Conservation (phyloP, 2,329 filamentous ascomycete genomes). For the Mycosphaerella arachidis region DNA sequence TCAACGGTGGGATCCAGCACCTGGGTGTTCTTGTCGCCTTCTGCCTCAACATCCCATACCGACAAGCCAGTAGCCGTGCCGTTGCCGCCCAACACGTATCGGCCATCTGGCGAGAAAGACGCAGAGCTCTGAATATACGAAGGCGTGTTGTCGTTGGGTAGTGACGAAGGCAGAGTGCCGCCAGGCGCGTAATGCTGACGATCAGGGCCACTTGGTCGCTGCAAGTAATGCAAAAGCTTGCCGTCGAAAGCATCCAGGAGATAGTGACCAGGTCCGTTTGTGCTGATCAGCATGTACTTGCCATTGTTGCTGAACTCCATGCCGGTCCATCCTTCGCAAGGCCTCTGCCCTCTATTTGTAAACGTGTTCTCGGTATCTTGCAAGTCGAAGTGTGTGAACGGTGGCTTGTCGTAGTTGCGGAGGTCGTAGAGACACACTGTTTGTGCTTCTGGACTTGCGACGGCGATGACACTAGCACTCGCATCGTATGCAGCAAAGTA, state of each 20-base stretch:
- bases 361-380: conserved; percentile 57
- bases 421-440: conserved; percentile 85
- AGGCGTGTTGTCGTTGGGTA: conserved; percentile 47
- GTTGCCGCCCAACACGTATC: conserved; percentile 80
- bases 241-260: conserved; percentile 91
- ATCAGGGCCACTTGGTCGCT: conserved; percentile 26
- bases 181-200: conserved; percentile 35
- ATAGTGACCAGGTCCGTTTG: conserved; percentile 79
- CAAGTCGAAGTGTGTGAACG: conserved; percentile 82
- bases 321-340: conserved; percentile 68
- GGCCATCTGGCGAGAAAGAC: conserved; percentile 83
- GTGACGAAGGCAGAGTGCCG: conserved; percentile 24
- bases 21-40: conserved; percentile 55
- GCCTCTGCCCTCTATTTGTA: conserved; percentile 47
- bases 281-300: conserved; percentile 77
- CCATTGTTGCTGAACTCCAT: conserved; percentile 96
- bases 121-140: conserved; percentile 62
- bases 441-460: conserved; percentile 76
- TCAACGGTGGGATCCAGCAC: conserved; percentile 60
- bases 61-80: conserved; percentile 62
- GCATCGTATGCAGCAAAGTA: conserved; percentile 88
- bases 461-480: conserved; percentile 83
- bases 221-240: conserved; percentile 46
- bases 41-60: conserved; percentile 72
- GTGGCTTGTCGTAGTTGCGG: conserved; percentile 87